A percentile compares a stretch with the other conserved stretches of the same genome.
These are phyloP conservation scores for Lagerstroemia speciosa DNA, from an alignment of 345 rosid genomes.

Conservation along the genomic window DNA sequence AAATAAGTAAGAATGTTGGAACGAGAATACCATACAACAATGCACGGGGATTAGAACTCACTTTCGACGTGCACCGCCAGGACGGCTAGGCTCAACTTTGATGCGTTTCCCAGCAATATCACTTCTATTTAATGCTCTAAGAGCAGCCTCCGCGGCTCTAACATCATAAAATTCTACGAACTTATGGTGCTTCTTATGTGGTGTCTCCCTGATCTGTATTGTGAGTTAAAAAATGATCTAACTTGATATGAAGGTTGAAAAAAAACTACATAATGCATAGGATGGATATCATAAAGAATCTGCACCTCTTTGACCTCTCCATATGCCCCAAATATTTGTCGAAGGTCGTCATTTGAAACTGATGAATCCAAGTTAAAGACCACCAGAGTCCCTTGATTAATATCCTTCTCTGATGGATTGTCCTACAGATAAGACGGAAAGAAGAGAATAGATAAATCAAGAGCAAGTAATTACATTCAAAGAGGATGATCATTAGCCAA, in stretches of 20 bases:
- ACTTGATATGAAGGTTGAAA: constrained; percentile 6
- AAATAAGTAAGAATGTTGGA: background rate
- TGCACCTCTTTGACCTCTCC: constrained; percentile 93
- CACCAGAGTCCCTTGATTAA: constrained; percentile 93
- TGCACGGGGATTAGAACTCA: constrained; percentile 26
- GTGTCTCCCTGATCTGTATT: constrained; percentile 91
- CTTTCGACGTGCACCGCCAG: constrained; percentile 93
- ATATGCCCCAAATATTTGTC: constrained; percentile 68
- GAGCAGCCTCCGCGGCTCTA: constrained; percentile 85
- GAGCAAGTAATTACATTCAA: background rate
- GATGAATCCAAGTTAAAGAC: constrained; percentile 86
- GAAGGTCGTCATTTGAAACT: constrained; percentile 81
- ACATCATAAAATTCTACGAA: constrained; percentile 95
- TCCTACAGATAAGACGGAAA: constrained; percentile 38
- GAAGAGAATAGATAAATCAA: background rate
- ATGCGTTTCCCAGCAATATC: constrained; percentile 96
- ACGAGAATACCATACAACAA: background rate
- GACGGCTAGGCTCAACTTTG: constrained; percentile 97
- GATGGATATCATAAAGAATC: background rate
- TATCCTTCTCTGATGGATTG: constrained; percentile 90
- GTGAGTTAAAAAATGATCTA: constrained; percentile 1
- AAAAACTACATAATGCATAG: background rate
- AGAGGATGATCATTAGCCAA: background rate
- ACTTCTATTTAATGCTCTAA: constrained; percentile 73
- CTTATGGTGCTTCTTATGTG: constrained; percentile 82